Base-by-base conservation (phyloP, 495 filamentous ascomycete genomes). In the Neurospora tetraspora region DNA sequence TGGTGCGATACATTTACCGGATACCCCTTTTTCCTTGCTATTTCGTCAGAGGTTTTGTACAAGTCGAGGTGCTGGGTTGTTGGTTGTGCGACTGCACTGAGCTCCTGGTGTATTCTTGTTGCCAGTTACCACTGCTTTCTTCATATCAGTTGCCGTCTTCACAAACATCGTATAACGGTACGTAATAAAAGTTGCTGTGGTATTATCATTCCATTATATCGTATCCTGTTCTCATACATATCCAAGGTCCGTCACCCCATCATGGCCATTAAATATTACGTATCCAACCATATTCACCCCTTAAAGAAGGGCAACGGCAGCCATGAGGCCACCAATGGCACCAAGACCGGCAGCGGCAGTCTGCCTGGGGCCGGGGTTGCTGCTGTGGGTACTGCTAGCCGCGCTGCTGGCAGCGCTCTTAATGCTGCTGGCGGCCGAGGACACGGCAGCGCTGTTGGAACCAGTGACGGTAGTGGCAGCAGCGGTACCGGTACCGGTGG, bases 281-380 rank as follows among this genome's bases (percentile, higher is more conserved):
- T 59, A 59, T 59, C n/a, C 45, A 43, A 5, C 6, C 34, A 36
- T 36, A 36, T 36, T 36, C 34, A 16, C 3, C 40, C 16, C 20
- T 68, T 77, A 81, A 39, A 81, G 78, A 39, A 81, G 72, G 20
- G 78, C 78, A 40, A 79, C 72, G 38, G 77, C 80, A 27, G 78
- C 80, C 10, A 80, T 47, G 39, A 81, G 53, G 9, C 80, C 80
- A 47, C 80, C 80, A 38, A 81, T 74, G 74, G 77, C 80, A 69
- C 80, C 80, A 27, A 81, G 72, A 20, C 75, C 75, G 65, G 76
- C 73, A 7, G 73, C 75, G 18, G 74, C 79, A 16, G 77, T 80
- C 40, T 74, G 77, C 43, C 74, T 71, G 34, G 79, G 75, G 23
- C 77, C 76, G 31, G 34, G 68, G 74, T 80, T 80, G 61, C 53